Percentiles rank a stretch among this genome's conserved stretches.
Conservation (phyloP, 2,329 filamentous ascomycete species). For the Gremmenia infestans region DNA sequence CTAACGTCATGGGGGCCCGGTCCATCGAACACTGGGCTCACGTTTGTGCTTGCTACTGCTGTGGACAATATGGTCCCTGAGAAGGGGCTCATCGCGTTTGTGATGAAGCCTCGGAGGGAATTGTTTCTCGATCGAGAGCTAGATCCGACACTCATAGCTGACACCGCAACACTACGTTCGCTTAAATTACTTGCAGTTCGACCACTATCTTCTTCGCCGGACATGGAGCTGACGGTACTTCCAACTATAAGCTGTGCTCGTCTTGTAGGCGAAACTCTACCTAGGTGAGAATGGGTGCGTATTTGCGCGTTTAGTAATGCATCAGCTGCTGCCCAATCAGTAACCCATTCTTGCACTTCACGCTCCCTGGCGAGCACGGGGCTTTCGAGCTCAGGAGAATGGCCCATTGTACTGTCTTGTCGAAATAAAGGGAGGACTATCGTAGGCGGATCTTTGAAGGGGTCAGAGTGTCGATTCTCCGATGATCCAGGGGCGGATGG, state of each 20-base stretch:
- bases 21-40: constrained; percentile 19
- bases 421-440: constrained; percentile 5
- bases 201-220: constrained; percentile 28
- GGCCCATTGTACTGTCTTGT: constrained; percentile 9
- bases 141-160: constrained; percentile 21
- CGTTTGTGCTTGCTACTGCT: constrained; percentile 13
- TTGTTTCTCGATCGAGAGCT: constrained; percentile 26
- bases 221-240: constrained; percentile 20
- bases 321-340: constrained; percentile 33
- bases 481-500: constrained; percentile 8
- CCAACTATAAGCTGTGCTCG: constrained; percentile 26
- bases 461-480: constrained; percentile 23
- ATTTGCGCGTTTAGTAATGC: constrained; percentile 27
- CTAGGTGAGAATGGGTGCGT: constrained; percentile 24
- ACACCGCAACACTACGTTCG: constrained; percentile 26
- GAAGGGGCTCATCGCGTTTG: constrained; percentile 26
- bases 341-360: constrained; percentile 34
- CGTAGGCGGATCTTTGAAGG: constrained; percentile 26
- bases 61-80: constrained; percentile 13
- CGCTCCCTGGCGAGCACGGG: constrained; percentile 27
- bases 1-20: constrained; percentile 2
- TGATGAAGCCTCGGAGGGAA: constrained; percentile 28
- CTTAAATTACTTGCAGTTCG: constrained; percentile 33
- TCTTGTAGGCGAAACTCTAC: constrained; percentile 29
- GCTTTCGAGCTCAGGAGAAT: constrained; percentile 21